A percentile compares a stretch with the other conserved stretches of the same genome.
Conservation (phyloP, 768 basidiomycete species). For the Boletus speciosus region DNA sequence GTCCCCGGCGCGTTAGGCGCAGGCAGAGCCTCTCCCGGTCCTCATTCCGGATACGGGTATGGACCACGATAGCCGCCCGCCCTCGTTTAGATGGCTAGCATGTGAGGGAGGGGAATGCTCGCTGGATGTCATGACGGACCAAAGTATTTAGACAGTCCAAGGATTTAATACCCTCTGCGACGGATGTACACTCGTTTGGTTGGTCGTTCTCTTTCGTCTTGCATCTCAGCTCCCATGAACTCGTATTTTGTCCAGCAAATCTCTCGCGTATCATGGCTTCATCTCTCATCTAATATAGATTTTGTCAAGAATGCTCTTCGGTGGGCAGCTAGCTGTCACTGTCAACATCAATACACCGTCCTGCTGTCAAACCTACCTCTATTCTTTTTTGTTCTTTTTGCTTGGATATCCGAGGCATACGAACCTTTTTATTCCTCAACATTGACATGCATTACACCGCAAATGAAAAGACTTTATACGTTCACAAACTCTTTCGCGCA, state of each 20-base stretch:
- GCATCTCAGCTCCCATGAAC: constrained; percentile 8
- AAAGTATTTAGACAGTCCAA: constrained; percentile 13
- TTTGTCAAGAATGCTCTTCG: constrained; percentile 15
- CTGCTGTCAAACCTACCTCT: constrained; percentile 1
- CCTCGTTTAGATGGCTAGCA: neutral
- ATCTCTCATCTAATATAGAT: constrained; percentile 19
- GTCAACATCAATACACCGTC: constrained; percentile 8
- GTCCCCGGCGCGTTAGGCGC: constrained; percentile 22
- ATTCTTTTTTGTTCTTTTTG: neutral
- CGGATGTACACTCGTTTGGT: constrained; percentile 29
- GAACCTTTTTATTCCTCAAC: constrained; percentile 23
- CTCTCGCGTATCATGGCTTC: constrained; percentile 8
- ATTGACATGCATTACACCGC: constrained; percentile 21
- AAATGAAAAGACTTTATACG: constrained; percentile 25
- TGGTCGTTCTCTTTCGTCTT: constrained; percentile 9
- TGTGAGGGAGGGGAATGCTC: neutral
- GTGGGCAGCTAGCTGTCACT: constrained; percentile 17
- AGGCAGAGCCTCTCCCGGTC: constrained; percentile 44
- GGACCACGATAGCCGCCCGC: constrained; percentile 26
- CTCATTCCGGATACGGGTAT: constrained; percentile 44
- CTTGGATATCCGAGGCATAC: constrained; percentile 22
- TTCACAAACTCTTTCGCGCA: neutral
- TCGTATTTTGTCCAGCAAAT: constrained; percentile 10
- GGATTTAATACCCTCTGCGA: constrained; percentile 14
- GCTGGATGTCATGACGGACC: constrained; percentile 11